Evolutionary conservation across 768 basidiomycete genomes (phyloP).

Genomic region (Cystobasidium tubakii): DNA sequence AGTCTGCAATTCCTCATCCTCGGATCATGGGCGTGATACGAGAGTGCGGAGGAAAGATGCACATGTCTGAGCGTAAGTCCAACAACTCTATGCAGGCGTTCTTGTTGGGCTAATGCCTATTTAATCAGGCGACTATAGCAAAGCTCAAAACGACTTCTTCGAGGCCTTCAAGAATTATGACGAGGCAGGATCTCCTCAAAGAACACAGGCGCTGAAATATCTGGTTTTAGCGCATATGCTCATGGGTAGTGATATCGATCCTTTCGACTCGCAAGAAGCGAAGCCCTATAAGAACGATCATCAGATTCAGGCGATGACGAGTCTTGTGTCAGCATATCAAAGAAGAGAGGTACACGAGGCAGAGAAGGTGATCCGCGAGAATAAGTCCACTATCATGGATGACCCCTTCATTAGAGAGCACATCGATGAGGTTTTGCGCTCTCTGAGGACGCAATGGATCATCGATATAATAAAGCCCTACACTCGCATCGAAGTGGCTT

Average conservation of each 20-base stretch:
- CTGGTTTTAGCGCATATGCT: conserved; percentile 96
- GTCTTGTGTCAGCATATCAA: conserved; percentile 93
- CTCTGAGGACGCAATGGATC: conserved; percentile 88
- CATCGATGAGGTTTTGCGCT: conserved; percentile 90
- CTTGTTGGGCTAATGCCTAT: background rate
- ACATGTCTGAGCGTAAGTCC: conserved; percentile 93
- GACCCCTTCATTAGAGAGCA: conserved; percentile 90
- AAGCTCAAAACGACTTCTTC: conserved; percentile 96
- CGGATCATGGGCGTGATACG: conserved; percentile 98
- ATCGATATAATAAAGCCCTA: conserved; percentile 98
- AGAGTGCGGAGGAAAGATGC: conserved; percentile 99
- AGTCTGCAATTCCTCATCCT: conserved; percentile 95
- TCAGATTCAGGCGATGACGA: conserved; percentile 97
- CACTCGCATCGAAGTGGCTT: conserved; percentile 82
- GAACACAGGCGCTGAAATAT: conserved; percentile 97
- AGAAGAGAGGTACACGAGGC: conserved; percentile 93
- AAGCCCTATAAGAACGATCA: conserved; percentile 98
- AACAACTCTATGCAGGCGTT: background rate
- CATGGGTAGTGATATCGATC: conserved; percentile 95
- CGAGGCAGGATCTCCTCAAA: conserved; percentile 90
- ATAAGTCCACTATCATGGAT: conserved; percentile 90
- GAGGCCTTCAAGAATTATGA: conserved; percentile 98
- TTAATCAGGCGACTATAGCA: conserved; percentile 78
- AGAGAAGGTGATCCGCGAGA: conserved; percentile 92
- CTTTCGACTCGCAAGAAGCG: conserved; percentile 98